phyloP scores from a whole-genome alignment of 176 grass and related monocot species.

The Cymbopogon citratus region DNA sequence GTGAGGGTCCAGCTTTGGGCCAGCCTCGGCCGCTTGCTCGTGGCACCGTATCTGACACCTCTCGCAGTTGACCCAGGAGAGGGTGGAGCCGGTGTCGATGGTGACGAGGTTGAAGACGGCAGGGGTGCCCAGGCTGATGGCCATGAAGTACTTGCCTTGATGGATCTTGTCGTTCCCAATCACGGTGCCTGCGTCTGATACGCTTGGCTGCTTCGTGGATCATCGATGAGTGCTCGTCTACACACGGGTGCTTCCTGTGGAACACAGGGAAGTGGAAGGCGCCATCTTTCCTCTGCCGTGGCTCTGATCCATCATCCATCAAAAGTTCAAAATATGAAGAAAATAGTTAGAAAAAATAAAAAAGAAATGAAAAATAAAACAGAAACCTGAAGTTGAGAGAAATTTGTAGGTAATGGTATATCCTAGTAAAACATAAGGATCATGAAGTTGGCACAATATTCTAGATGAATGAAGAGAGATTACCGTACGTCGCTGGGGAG shows the following conservation, averaged over 20 bases:
- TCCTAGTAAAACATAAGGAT: too few relatives aligned
- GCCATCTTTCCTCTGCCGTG: neutral
- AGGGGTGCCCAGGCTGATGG: slow-evolving; percentile 25
- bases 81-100: slow-evolving; percentile 35
- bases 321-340: too few relatives aligned
- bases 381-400: too few relatives aligned
- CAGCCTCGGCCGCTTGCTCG: neutral
- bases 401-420: too few relatives aligned
- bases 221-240: neutral
- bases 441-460: too few relatives aligned
- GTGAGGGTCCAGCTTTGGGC: neutral
- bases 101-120: slow-evolving; percentile 34
- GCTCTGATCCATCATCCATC: neutral
- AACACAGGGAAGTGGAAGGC: slow-evolving; percentile 35
- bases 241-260: slow-evolving; percentile 21
- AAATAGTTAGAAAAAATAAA: too few relatives aligned
- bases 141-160: slow-evolving; percentile 30
- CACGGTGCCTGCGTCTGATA: slow-evolving; percentile 10
- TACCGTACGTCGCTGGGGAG: neutral
- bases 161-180: slow-evolving; percentile 8
- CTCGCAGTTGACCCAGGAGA: slow-evolving; percentile 27
- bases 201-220: neutral
- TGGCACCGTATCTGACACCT: neutral
- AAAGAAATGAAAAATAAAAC: too few relatives aligned
- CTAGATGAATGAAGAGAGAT: too few relatives aligned